Evolutionary conservation across 1,284 basidiomycete genomes (phyloP).

Genomic region (Tilletiopsis washingtonensis): DNA sequence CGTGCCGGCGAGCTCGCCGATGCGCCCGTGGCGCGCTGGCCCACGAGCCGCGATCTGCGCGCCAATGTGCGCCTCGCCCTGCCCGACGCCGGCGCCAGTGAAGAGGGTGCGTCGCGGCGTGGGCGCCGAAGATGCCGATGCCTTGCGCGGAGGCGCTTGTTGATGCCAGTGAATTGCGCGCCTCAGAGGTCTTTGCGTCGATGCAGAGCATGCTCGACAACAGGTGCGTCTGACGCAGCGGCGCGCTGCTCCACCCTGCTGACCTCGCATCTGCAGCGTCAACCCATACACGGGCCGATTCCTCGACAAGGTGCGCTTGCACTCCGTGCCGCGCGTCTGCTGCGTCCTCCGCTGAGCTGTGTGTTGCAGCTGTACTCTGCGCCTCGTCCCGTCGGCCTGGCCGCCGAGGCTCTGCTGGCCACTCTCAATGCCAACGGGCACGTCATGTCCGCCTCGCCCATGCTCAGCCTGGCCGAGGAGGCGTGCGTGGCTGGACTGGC

Average conservation of each 20-base stretch:
- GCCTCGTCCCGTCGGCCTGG: constrained; percentile 47
- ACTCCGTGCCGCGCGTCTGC: neutral
- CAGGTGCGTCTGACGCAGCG: too few relatives aligned
- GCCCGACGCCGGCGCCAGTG: neutral
- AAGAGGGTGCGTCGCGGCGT: too few relatives aligned
- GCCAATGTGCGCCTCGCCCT: neutral
- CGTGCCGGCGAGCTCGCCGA: neutral
- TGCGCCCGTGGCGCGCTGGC: neutral
- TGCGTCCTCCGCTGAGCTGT: neutral
- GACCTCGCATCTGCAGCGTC: too few relatives aligned
- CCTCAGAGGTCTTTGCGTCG: neutral
- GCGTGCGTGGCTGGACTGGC: constrained; percentile 28
- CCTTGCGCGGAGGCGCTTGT: too few relatives aligned
- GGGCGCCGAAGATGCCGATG: too few relatives aligned
- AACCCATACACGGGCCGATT: constrained; percentile 43
- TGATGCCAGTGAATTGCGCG: too few relatives aligned
- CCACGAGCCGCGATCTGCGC: neutral
- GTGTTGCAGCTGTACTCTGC: constrained; percentile 46
- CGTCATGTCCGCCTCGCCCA: constrained; percentile 49
- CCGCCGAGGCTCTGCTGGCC: constrained; percentile 47
- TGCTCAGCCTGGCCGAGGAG: constrained; percentile 46
- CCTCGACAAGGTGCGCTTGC: constrained; percentile 23
- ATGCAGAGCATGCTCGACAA: neutral
- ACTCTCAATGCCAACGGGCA: constrained; percentile 50
- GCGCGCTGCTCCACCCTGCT: too few relatives aligned